A percentile compares a stretch with the other conserved stretches of the same genome.
Evolutionary conservation across 2,329 filamentous ascomycete genomes (phyloP).

Genomic region (Monilinia vaccinii-corymbosi): DNA sequence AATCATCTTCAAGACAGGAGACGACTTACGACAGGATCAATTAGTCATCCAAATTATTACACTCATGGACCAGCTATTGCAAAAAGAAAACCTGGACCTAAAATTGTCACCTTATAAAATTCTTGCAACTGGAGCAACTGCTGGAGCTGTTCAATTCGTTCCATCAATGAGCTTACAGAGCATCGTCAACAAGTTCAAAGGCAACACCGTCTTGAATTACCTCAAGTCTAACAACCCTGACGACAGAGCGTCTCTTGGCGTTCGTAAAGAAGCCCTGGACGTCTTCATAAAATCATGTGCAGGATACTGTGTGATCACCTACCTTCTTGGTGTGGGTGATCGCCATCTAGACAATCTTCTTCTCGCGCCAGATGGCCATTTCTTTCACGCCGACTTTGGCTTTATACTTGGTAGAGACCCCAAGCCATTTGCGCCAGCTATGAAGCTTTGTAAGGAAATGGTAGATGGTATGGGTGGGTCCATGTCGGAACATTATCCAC

Average conservation of each 20-base stretch:
- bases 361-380: constrained; percentile 80
- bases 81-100: constrained; percentile 92
- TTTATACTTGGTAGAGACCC: constrained; percentile 96
- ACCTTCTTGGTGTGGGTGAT: constrained; percentile 92
- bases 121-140: constrained; percentile 79
- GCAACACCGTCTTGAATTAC: constrained; percentile 67
- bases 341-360: constrained; percentile 93
- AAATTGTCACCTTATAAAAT: constrained; percentile 96
- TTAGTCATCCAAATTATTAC: constrained; percentile 96
- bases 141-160: constrained; percentile 89
- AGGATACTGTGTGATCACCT: constrained; percentile 97
- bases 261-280: constrained; percentile 87
- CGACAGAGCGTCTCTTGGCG: constrained; percentile 67
- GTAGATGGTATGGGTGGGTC: constrained; percentile 95
- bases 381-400: constrained; percentile 98
- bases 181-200: constrained; percentile 74
- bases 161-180: constrained; percentile 76
- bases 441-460: constrained; percentile 98
- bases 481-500: constrained; percentile 68
- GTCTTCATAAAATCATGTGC: constrained; percentile 94
- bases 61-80: constrained; percentile 90
- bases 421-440: constrained; percentile 91
- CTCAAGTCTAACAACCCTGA: constrained; percentile 86
- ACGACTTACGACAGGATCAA: constrained; percentile 93
- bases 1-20: constrained; percentile 94